Evolutionary conservation across 352 stramenopile species (phyloP), one percentile per base, ranked within the genome.

Genomic region (Globisporangium radiosum): DNA sequence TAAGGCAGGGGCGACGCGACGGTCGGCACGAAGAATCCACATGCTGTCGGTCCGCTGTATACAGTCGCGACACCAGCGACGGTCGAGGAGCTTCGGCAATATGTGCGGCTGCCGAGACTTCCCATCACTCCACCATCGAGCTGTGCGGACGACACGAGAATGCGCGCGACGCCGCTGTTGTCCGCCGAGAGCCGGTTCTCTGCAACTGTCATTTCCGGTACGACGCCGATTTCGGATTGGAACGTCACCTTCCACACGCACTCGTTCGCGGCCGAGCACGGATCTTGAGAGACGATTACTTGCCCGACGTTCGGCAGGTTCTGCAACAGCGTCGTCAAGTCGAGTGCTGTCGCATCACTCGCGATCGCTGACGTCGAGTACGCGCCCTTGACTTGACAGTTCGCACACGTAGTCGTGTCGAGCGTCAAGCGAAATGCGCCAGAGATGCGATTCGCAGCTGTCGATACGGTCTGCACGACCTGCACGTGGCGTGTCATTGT

Each of bases 281-380:
- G 53, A 19, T 64, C 70, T 1, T 68, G 59, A 6, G 77, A 60
- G 10, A 98, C 92, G 53, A 62, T 54, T 7, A 98, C 94, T 36
- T 95, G 78, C 5, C 92, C 95, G 15, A 99, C 72, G 66, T 98
- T 98, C 5, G 88, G 88, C 57, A 99, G 74, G 57, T 98, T 98
- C 57, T 95, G 81, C 25, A 99, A 59, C 19, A 92, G 75, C 5
- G 62, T 87, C 40, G 88, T 87, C 61, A 99, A 65, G 4, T 80
- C 72, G 13, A 47, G 49, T 0, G 63, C 65, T 0, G 76, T 79
- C 19, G 76, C 69, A 43, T 94, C 88, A 40, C 79, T 75, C 13
- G 82, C 70, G 42, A 98, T 94, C 10, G 72, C 67, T 3, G 85
- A 78, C 0, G 90, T 95, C 14, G 74, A 70, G 49, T 87, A 78